Conservation (phyloP, 1,284 basidiomycete species). For the Phlebopus sp. region DNA sequence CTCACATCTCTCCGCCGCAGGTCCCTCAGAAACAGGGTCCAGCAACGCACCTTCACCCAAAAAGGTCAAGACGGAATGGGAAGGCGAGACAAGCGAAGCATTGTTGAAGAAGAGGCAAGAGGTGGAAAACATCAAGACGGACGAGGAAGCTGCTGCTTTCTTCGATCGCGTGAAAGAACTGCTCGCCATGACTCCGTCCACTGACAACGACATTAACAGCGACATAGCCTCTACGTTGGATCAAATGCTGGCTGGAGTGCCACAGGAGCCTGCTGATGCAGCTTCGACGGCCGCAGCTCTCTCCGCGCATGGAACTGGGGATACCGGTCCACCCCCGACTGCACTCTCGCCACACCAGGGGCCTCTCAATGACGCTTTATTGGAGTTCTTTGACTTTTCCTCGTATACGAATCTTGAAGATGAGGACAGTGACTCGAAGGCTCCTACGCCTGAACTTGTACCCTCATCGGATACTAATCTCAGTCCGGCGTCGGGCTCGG, state of each 20-base stretch:
- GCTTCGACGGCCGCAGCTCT: conserved; percentile 35
- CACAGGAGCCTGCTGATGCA: conserved; percentile 35
- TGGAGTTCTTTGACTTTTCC: conserved; percentile 65
- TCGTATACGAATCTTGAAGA: conserved; percentile 54
- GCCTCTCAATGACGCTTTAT: conserved; percentile 27
- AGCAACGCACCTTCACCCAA: conserved; percentile 66
- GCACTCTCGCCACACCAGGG: conserved; percentile 40
- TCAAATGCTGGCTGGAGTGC: conserved; percentile 57
- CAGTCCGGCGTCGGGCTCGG: conserved; percentile 72
- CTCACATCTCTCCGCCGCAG: conserved; percentile 21
- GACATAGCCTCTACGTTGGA: conserved; percentile 61
- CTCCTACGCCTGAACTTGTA: conserved; percentile 67
- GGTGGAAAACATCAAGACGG: conserved; percentile 58
- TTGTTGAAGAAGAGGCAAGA: conserved; percentile 53
- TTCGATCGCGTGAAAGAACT: conserved; percentile 62
- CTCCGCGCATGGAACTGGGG: conserved; percentile 24
- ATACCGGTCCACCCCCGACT: conserved; percentile 32
- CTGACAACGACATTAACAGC: conserved; percentile 43
- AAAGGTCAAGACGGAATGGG: conserved; percentile 67
- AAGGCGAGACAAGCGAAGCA: conserved; percentile 52
- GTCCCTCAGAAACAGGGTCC: conserved; percentile 36
- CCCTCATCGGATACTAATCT: conserved; percentile 69
- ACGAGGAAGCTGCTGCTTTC: conserved; percentile 62
- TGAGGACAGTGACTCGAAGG: conserved; percentile 60
- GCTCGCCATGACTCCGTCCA: conserved; percentile 48